These are phyloP conservation scores for Trichoderma cornu-damae DNA, from an alignment of 2,329 filamentous ascomycete species.

Conservation along the genomic window DNA sequence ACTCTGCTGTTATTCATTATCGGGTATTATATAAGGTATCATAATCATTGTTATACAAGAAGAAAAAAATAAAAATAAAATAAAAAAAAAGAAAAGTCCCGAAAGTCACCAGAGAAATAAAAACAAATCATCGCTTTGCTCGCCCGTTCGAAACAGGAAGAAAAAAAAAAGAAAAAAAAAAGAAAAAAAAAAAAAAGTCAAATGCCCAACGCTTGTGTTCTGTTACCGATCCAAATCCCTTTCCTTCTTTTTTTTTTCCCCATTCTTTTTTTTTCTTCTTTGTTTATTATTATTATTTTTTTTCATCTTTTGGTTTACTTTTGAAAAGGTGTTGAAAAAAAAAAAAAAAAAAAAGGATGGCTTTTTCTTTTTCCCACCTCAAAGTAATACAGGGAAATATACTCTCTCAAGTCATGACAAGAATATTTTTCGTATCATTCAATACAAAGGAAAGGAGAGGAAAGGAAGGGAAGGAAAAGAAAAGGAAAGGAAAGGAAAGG, in stretches of 20 bases:
- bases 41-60: constrained; percentile 12
- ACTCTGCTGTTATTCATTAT: constrained; percentile 7
- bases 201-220: constrained; percentile 4
- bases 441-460: constrained; percentile 11
- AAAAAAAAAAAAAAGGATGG: too few species aligned
- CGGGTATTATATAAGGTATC: constrained; percentile 14
- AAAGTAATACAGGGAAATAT: constrained; percentile 5
- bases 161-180: background rate
- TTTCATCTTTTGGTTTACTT: constrained; percentile 6
- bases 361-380: background rate
- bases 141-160: background rate
- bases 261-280: too few species aligned
- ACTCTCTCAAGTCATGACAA: background rate
- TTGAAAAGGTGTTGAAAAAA: background rate
- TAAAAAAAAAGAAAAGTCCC: background rate
- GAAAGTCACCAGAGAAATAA: background rate
- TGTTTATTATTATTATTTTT: too few species aligned
- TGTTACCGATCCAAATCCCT: background rate
- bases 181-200: background rate
- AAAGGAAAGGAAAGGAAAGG: background rate
- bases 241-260: background rate
- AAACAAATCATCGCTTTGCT: constrained; percentile 9
- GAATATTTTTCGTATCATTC: background rate
- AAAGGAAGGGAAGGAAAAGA: background rate
- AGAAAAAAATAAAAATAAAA: background rate